Evolutionary conservation across 768 basidiomycete species (phyloP), one percentile per base, ranked within the genome.

Genomic region (Candolleomyces efflorescens): DNA sequence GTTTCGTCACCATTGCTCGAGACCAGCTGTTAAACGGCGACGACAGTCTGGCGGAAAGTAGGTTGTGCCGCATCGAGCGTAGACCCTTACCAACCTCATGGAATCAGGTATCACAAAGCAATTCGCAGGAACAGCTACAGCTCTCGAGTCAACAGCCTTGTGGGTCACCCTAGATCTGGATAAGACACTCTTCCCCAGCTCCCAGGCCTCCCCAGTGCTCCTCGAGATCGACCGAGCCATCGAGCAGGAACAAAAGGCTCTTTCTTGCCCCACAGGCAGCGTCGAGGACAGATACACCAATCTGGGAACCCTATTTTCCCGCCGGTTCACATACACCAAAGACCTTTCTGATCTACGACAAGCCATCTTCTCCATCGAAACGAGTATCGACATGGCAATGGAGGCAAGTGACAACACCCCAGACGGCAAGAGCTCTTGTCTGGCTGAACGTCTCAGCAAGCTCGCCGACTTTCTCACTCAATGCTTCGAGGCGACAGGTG

Each of bases 251-350:
- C 13, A 20, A 17, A 20, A 39, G 56, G 39, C 54, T 55, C 20
- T 52, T 50, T 18, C 6, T 36, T 22, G 23, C 53, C 50, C 13
- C 1, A 18, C 43, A 43, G 47, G 46, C 6, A 38, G 44, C 56
- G 44, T 37, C 15, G 2, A 18, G 59, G 55, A 59, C 56, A 46
- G 46, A 49, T 50, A 50, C 48, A 47, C 11, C 39, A 20, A 54
- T 22, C 43, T 44, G n/a, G 43, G 43, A 22, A 44, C 1, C 6
- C 43, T 44, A 44, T 22, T 44, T 15, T n/a, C 17, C 43, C 43
- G 43, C 43, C 43, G 43, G 7, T 22, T n/a, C 20, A 44, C 17
- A 1, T 15, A 44, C 17, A 44, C 43, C n/a, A 44, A 44, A 22
- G 43, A 44, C 13, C 10, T 44, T 6, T n/a, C 17, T 6, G 43